Base-by-base conservation (phyloP, 345 rosid species). In the Garcia nutans region DNA sequence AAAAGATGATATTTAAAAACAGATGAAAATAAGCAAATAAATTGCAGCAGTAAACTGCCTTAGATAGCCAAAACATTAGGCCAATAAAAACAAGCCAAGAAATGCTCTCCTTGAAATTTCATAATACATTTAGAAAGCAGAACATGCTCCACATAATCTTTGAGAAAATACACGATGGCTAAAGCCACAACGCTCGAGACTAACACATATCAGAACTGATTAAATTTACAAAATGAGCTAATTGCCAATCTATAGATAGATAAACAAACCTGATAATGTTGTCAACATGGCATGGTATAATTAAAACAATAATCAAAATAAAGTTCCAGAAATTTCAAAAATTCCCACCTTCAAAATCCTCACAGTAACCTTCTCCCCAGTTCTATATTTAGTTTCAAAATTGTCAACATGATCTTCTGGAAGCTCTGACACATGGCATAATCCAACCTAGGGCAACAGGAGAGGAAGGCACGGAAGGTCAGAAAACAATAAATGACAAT, bases 341-440 rank as follows among this genome's bases (percentile, higher is more conserved):
- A 76, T 41, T 5, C 68, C 72, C 72, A 92, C 99, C 98, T 93
- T 92, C 87, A 96, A 79, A 76, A 96, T 93, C 85, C 88, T 92
- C 49, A 87, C 97, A 23, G 64, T 85, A 73, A 93, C 92, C 66
- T 82, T 87, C 81, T 93, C 95, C 76, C 99, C 95, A 20, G 97
- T 90, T 84, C 76, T 81, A 80, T 86, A 89, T 68, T 67, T 90
- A 65, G 83, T 71, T 84, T 86, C 89, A 45, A 93, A 75, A 70
- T 87, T 86, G 77, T 86, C 88, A 28, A 90, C 72, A 49, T 62
- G 89, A 61, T 87, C 90, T 71, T 90, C 97, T 12, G 94, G 82
- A 77, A 96, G 85, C 86, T 96, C 89, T 3, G 98, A 90, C 66
- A 83, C 81, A 78, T 96, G 98, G 77, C 98, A 96, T 70, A 96